These are phyloP conservation scores for Rhodocollybia butyracea DNA, from an alignment of 768 basidiomycete genomes.

Conservation along the genomic window DNA sequence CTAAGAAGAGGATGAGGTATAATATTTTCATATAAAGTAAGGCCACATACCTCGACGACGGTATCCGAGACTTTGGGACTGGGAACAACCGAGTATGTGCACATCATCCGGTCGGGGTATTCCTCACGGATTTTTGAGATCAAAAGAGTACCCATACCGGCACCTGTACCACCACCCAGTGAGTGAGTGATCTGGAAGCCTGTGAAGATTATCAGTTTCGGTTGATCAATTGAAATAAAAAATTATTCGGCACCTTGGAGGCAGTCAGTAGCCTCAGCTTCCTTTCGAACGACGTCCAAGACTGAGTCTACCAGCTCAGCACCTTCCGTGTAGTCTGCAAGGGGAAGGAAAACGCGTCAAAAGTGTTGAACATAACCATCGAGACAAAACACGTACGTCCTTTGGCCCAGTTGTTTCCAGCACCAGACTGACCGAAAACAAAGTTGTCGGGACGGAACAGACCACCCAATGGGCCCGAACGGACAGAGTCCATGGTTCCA, in stretches of 20 bases:
- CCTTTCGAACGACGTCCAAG: conserved; percentile 97
- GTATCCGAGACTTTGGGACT: conserved; percentile 98
- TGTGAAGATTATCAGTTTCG: conserved; percentile 22
- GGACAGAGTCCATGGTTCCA: conserved; percentile 92
- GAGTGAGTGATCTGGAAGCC: conserved; percentile 99
- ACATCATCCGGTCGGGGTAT: conserved; percentile 99
- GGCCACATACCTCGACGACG: conserved; percentile 76
- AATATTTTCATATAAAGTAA: not conserved
- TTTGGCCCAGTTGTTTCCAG: conserved; percentile 99
- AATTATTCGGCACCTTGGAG: conserved; percentile 79
- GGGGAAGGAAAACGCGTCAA: conserved; percentile 9
- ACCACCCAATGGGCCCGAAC: conserved; percentile 83
- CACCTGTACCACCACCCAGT: conserved; percentile 98
- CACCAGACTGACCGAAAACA: conserved; percentile 96
- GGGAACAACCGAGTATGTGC: conserved; percentile 98
- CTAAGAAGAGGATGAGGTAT: conserved; percentile 29
- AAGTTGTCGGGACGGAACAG: conserved; percentile 99
- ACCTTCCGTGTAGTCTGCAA: conserved; percentile 84
- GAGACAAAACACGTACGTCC: conserved; percentile 69
- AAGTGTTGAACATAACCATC: too few species aligned
- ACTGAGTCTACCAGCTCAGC: conserved; percentile 99
- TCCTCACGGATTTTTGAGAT: conserved; percentile 99
- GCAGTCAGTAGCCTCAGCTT: conserved; percentile 96
- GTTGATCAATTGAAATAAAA: conserved; percentile 1
- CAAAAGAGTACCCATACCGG: conserved; percentile 98